These are phyloP conservation scores for Xylariales sp. DNA, from an alignment of 2,329 filamentous ascomycete species.

Conservation along the genomic window DNA sequence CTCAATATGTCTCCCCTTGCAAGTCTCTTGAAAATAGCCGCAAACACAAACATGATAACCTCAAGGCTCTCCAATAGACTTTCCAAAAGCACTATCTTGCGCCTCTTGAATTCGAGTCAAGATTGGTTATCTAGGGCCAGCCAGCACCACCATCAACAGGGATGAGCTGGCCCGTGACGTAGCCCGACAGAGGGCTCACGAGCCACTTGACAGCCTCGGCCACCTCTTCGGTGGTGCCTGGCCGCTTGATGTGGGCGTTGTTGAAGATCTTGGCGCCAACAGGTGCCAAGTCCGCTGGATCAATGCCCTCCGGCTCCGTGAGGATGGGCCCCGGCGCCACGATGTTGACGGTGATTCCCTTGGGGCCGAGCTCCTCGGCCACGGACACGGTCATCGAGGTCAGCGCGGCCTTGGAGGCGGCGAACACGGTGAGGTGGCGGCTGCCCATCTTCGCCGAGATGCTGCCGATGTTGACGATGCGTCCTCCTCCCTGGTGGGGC, in stretches of 20 bases:
- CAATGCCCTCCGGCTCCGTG: too few species aligned
- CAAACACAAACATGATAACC: too few species aligned
- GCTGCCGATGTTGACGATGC: constrained; percentile 27
- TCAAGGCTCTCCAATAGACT: too few species aligned
- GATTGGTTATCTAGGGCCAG: too few species aligned
- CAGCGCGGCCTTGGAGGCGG: constrained; percentile 27
- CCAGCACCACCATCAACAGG: neutral
- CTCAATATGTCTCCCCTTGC: too few species aligned
- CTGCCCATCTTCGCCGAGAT: constrained; percentile 16
- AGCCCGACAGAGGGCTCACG: neutral
- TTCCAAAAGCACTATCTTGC: too few species aligned
- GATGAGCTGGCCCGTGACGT: neutral
- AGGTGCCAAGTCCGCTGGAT: constrained; percentile 23
- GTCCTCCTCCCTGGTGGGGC: constrained; percentile 24
- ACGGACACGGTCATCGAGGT: constrained; percentile 27
- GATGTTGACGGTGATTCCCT: constrained; percentile 38
- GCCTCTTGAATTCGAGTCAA: too few species aligned
- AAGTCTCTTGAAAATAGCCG: too few species aligned
- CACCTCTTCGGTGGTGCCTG: neutral
- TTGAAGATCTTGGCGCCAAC: neutral
- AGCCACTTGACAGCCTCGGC: neutral
- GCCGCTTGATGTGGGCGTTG: neutral
- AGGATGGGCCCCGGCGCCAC: constrained; percentile 32
- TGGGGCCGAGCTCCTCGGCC: constrained; percentile 24
- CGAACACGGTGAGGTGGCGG: constrained; percentile 16